Base-by-base conservation (phyloP, 768 basidiomycete genomes). In the Auricularia sp. region DNA sequence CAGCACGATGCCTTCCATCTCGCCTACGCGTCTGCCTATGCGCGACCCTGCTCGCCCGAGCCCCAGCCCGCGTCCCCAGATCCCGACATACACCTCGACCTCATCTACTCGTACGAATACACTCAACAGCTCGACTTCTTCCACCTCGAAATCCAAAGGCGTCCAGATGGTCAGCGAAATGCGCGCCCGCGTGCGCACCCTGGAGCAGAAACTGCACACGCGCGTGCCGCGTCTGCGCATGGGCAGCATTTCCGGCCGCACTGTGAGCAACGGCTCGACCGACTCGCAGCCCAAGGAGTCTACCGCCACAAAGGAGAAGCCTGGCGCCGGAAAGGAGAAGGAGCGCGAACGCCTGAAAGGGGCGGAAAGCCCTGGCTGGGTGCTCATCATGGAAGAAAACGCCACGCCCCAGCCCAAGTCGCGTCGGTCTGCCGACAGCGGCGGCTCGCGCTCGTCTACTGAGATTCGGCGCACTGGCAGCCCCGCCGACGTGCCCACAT, bases 111-210 rank as follows among this genome's bases (percentile, higher is more conserved):
- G 59, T 24, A 61, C 64, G 39, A 39, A 62, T 58, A 33, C 29
- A 77, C 24, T 61, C 68, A n/a, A 67, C 75, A 8, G 69, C 73
- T 6, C 70, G 66, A 61, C 73, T 67, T 64, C 62, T 77, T 47
- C 72, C 63, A 82, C 82, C 13, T 82, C 89, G 3, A 89, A 81
- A 77, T 92, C 83, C 73, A 89, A 86, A 73, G 92, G 91, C 34
- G 90, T 92, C 3, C 91, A 94, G 71, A 94, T 94, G 92, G 90
- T 93, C 4, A 88, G 89, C 29, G 92, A 94, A 73, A 92, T 94
- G 88, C 85, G 92, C 51, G 90, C 90, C 45, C 82, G 89, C 62
- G 91, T 94, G 36, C 85, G 80, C 71, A 89, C 87, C 69, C 76
- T 94, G 45, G 90, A 93, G 70, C 90, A 91, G 76, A 90, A 89